Evolutionary conservation across 345 rosid species (phyloP).

Genomic region (Arabidopsis thaliana): DNA sequence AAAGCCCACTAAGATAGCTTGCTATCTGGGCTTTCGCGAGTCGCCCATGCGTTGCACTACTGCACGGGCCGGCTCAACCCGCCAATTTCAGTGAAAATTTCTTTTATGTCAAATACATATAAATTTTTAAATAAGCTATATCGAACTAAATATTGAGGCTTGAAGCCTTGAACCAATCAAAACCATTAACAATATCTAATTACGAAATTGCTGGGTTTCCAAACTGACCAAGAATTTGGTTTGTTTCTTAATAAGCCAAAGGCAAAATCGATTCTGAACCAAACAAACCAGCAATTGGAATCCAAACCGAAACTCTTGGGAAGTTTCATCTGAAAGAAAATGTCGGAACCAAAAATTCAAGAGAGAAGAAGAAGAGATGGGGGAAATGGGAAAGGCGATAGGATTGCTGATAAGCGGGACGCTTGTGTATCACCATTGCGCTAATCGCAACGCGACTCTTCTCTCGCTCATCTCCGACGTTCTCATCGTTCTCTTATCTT

Average conservation of each 20-base stretch:
- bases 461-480: conserved; percentile 86
- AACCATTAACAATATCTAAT: no score
- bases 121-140: no score
- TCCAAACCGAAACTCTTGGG: background rate
- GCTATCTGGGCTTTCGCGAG: background rate
- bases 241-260: no score
- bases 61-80: background rate
- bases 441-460: conserved; percentile 71
- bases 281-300: background rate
- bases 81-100: background rate
- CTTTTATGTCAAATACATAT: no score
- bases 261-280: background rate
- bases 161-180: no score
- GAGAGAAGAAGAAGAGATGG: conserved; percentile 28
- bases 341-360: background rate
- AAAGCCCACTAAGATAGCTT: background rate
- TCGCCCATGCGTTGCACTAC: conserved; percentile 5
- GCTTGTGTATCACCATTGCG: conserved; percentile 86
- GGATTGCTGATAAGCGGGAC: conserved; percentile 69
- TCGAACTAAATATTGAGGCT: no score
- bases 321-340: conserved; percentile 2
- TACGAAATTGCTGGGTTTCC: no score
- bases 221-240: no score
- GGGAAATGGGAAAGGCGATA: conserved; percentile 61
- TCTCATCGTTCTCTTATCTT: conserved; percentile 91